A percentile compares a stretch with the other conserved stretches of the same genome.
Evolutionary conservation across 2,329 filamentous ascomycete species (phyloP).

Genomic region (Colletotrichum agaves): DNA sequence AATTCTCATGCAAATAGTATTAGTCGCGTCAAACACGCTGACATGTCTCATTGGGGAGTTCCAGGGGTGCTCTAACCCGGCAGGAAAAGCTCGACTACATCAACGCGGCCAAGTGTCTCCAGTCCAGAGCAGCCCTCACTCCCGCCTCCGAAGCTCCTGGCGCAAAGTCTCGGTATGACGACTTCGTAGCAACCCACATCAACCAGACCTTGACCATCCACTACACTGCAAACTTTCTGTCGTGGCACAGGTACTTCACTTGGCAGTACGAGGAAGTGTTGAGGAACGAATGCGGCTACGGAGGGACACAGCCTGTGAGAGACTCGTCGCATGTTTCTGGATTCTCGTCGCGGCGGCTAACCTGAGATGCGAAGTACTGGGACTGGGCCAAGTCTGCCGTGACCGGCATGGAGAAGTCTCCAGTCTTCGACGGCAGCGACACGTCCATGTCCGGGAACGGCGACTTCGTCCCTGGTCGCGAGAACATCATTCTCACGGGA

Average conservation of each 20-base stretch:
- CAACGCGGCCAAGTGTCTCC: conserved; percentile 57
- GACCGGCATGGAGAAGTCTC: conserved; percentile 50
- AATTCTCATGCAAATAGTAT: neutral
- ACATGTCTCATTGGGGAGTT: too few relatives aligned
- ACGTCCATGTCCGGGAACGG: conserved; percentile 59
- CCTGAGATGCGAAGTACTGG: conserved; percentile 21
- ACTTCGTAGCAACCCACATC: conserved; percentile 61
- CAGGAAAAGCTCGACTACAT: conserved; percentile 53
- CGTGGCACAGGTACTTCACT: conserved; percentile 48
- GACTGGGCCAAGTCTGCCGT: conserved; percentile 47
- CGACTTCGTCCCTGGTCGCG: conserved; percentile 40
- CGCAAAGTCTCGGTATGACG: conserved; percentile 58
- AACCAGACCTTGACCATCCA: conserved; percentile 59
- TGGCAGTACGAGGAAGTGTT: conserved; percentile 42
- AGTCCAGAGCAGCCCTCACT: conserved; percentile 49
- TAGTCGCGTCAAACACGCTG: neutral
- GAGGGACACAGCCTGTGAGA: conserved; percentile 51
- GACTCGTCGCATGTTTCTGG: neutral
- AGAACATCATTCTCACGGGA: conserved; percentile 42
- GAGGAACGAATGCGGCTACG: conserved; percentile 49
- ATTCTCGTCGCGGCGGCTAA: neutral
- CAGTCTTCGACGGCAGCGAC: conserved; percentile 61
- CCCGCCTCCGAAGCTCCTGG: conserved; percentile 51
- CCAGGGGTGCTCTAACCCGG: conserved; percentile 44
- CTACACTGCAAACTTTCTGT: conserved; percentile 47